phyloP scores from a whole-genome alignment of 768 basidiomycete genomes.

The Lactifluus piperatus region DNA sequence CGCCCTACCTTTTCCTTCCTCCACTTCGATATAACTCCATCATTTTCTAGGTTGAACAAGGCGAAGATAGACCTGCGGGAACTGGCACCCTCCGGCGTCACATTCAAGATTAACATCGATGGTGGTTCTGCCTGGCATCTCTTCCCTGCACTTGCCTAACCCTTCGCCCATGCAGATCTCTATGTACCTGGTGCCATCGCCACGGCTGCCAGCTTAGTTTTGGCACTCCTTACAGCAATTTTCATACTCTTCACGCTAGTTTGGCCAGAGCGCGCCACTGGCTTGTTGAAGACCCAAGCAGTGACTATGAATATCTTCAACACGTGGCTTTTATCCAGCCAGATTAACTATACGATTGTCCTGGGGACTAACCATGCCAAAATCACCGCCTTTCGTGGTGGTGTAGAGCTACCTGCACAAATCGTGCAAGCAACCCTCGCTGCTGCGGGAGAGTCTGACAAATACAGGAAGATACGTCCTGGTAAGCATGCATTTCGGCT shows the following conservation, averaged over 20 bases:
- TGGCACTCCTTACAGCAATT: constrained; percentile 29
- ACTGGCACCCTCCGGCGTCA: constrained; percentile 9
- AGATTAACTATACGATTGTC: constrained; percentile 39
- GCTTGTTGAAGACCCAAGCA: constrained; percentile 26
- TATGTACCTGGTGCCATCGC: constrained; percentile 17
- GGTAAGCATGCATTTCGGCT: background rate
- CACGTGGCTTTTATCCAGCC: constrained; percentile 40
- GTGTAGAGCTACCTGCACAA: constrained; percentile 29
- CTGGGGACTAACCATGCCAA: constrained; percentile 37
- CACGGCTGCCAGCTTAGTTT: constrained; percentile 22
- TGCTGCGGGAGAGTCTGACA: background rate
- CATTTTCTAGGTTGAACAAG: background rate
- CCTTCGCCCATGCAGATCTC: constrained; percentile 20
- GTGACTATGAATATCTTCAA: constrained; percentile 35
- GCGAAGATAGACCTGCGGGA: too few species aligned
- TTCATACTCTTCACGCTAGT: constrained; percentile 24
- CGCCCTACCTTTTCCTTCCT: background rate
- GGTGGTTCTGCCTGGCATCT: constrained; percentile 11
- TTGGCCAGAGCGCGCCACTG: constrained; percentile 10
- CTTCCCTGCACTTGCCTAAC: constrained; percentile 13
- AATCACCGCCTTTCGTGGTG: constrained; percentile 34
- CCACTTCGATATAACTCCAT: background rate
- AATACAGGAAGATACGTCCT: constrained; percentile 1
- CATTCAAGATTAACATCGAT: constrained; percentile 11
- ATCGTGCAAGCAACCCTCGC: constrained; percentile 28